These are phyloP conservation scores for Mycena haematopus DNA, from an alignment of 768 basidiomycete species.

Conservation along the genomic window DNA sequence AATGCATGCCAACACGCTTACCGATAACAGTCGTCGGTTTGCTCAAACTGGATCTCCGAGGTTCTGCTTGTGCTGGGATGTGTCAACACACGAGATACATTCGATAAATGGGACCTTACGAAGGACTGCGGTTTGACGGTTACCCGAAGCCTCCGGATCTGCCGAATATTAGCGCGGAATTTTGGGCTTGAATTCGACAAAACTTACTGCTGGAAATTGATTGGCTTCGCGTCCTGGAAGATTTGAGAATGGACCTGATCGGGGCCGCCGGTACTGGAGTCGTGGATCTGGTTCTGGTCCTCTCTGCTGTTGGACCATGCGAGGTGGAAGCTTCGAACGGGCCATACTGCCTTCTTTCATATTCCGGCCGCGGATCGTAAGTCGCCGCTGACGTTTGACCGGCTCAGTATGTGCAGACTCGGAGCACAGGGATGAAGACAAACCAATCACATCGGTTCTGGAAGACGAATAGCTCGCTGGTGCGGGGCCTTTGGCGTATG, in stretches of 20 bases:
- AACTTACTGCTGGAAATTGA: slow-evolving; percentile 14
- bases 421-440: background rate
- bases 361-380: background rate
- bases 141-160: slow-evolving; percentile 3
- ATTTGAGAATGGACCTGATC: background rate
- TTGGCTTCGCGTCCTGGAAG: slow-evolving; percentile 12
- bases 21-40: slow-evolving; percentile 2
- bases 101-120: background rate
- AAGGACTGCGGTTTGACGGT: background rate
- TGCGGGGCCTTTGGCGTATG: background rate
- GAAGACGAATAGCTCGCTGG: background rate
- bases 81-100: background rate
- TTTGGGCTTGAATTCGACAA: background rate
- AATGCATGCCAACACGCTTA: background rate
- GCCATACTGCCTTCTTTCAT: background rate
- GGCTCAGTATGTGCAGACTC: background rate
- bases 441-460: background rate
- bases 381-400: background rate
- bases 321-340: background rate
- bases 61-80: background rate
- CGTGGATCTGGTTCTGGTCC: slow-evolving; percentile 8
- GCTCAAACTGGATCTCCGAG: background rate
- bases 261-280: slow-evolving; percentile 1
- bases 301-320: background rate
- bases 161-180: background rate